Percentiles rank a stretch among this genome's conserved stretches.
Evolutionary conservation across 2,329 filamentous ascomycete genomes (phyloP).

Genomic region (Aspergillus luchuensis): DNA sequence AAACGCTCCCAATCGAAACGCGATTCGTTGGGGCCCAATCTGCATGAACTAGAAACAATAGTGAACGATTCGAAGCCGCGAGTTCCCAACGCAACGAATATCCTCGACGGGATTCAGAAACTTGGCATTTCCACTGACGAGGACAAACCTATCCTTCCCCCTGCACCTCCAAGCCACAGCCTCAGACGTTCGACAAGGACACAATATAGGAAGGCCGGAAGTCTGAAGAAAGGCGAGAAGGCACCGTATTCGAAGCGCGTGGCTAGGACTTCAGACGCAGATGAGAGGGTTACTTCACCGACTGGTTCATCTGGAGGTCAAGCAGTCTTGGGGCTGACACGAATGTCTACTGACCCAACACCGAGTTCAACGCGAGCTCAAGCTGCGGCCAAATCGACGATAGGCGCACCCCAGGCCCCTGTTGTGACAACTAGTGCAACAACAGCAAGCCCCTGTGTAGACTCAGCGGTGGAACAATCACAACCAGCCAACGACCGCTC

Average conservation of each 20-base stretch:
- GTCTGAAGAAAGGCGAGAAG: slow-evolving; percentile 76
- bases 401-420: slow-evolving; percentile 22
- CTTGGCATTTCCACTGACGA: slow-evolving; percentile 54
- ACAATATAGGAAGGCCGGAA: slow-evolving; percentile 79
- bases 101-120: slow-evolving; percentile 45
- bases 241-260: slow-evolving; percentile 74
- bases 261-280: slow-evolving; percentile 63
- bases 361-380: slow-evolving; percentile 43
- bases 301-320: slow-evolving; percentile 38
- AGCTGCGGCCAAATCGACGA: slow-evolving; percentile 46
- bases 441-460: slow-evolving; percentile 28
- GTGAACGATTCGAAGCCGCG: slow-evolving; percentile 76
- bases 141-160: slow-evolving; percentile 84
- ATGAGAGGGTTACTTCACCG: slow-evolving; percentile 50
- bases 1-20: slow-evolving; percentile 65
- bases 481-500: slow-evolving; percentile 22
- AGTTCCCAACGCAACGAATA: slow-evolving; percentile 66
- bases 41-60: slow-evolving; percentile 73
- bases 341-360: slow-evolving; percentile 41
- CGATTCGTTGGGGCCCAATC: slow-evolving; percentile 62
- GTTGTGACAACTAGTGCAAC: slow-evolving; percentile 25
- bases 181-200: slow-evolving; percentile 89
- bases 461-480: slow-evolving; percentile 33
- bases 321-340: slow-evolving; percentile 35
- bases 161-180: slow-evolving; percentile 71